Conservation (phyloP, 1,284 basidiomycete species). For the Butyriboletus appendiculatus region DNA sequence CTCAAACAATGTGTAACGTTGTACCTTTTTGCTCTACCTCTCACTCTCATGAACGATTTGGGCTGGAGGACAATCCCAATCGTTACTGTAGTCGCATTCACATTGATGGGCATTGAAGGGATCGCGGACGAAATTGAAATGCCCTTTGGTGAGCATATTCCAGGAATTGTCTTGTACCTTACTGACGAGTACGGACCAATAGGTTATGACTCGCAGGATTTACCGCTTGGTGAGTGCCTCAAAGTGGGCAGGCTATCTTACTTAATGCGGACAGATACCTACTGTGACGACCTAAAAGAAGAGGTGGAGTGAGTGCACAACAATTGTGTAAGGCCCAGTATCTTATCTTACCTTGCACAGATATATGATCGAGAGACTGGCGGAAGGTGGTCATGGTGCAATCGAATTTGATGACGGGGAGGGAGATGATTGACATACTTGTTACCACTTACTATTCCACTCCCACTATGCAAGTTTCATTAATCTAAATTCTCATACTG, state of each 20-base stretch:
- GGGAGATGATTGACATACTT: constrained; percentile 61
- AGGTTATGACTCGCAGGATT: constrained; percentile 64
- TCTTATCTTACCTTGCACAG: constrained; percentile 39
- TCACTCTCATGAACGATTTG: constrained; percentile 77
- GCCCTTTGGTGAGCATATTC: constrained; percentile 65
- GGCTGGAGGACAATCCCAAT: constrained; percentile 84
- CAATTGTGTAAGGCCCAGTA: background rate
- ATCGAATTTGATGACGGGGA: constrained; percentile 72
- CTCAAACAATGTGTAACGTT: constrained; percentile 92
- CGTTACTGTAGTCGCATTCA: constrained; percentile 82
- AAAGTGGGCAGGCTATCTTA: constrained; percentile 3
- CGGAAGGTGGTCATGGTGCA: constrained; percentile 71
- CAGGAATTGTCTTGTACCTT: background rate
- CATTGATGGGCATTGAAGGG: constrained; percentile 91
- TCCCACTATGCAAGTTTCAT: background rate
- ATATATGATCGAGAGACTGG: constrained; percentile 75
- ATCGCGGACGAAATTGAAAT: constrained; percentile 92
- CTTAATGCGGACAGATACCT: constrained; percentile 56
- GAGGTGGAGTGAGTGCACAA: constrained; percentile 62
- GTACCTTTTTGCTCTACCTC: constrained; percentile 85
- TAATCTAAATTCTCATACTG: background rate
- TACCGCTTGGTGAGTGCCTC: constrained; percentile 62
- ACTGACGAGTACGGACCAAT: constrained; percentile 3
- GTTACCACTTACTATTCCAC: background rate
- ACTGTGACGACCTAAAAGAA: constrained; percentile 82